These are phyloP conservation scores for Amanita pseudoporphyria DNA, from an alignment of 768 basidiomycete species.

Conservation along the genomic window DNA sequence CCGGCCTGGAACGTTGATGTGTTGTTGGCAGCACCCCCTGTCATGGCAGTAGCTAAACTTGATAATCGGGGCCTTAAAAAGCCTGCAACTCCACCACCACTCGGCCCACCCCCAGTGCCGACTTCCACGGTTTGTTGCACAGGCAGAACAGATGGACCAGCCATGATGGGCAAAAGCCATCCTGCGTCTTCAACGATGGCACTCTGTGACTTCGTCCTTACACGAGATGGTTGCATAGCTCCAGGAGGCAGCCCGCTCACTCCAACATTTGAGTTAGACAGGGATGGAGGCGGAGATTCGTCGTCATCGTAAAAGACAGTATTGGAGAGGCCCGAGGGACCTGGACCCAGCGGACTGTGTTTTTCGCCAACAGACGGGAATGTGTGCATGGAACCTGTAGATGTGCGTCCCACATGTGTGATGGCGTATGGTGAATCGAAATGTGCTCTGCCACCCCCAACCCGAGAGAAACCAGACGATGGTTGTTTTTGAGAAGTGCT, in stretches of 20 bases:
- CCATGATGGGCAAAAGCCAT: slow-evolving; percentile 15
- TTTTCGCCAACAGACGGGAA: slow-evolving; percentile 47
- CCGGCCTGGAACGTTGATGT: neutral
- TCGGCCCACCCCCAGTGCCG: neutral
- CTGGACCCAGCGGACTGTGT: slow-evolving; percentile 15
- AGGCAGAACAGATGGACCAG: slow-evolving; percentile 10
- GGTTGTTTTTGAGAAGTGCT: slow-evolving; percentile 14
- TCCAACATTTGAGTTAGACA: slow-evolving; percentile 30
- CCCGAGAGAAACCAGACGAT: slow-evolving; percentile 68
- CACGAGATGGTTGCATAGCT: slow-evolving; percentile 56
- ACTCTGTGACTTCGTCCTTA: slow-evolving; percentile 73
- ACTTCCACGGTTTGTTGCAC: neutral
- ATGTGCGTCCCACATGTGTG: slow-evolving; percentile 23
- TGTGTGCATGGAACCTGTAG: slow-evolving; percentile 40
- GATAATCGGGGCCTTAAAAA: slow-evolving; percentile 4
- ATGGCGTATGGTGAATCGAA: slow-evolving; percentile 83
- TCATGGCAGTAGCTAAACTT: slow-evolving; percentile 1
- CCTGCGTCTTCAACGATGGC: slow-evolving; percentile 69
- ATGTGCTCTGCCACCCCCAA: slow-evolving; percentile 83
- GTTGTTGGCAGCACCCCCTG: neutral
- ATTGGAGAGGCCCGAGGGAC: slow-evolving; percentile 6
- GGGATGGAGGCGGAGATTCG: slow-evolving; percentile 39
- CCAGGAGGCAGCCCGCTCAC: slow-evolving; percentile 39
- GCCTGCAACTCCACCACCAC: slow-evolving; percentile 2
- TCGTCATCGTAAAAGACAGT: slow-evolving; percentile 25